These are phyloP conservation scores for Datura wrightii DNA, from an alignment of 257 asterid species.

Conservation along the genomic window DNA sequence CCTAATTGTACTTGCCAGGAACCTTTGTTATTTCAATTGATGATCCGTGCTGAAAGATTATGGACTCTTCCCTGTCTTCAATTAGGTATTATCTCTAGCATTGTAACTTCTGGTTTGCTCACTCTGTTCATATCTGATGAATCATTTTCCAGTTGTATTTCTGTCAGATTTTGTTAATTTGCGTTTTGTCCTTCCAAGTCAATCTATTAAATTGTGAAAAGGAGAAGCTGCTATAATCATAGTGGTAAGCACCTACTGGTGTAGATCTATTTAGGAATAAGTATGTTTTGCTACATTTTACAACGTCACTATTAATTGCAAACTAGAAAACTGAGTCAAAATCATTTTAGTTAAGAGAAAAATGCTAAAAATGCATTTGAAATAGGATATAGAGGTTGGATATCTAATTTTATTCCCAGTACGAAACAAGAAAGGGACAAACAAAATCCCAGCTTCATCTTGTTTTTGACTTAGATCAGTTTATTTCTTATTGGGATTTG, in stretches of 20 bases:
- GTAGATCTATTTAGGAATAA: not conserved
- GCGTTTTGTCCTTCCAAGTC: not conserved
- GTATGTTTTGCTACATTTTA: not conserved
- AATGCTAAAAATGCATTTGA: not conserved
- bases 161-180: slow-evolving; percentile 15
- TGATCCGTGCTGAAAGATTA: not conserved
- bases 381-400: not conserved
- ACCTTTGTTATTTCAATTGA: slow-evolving; percentile 15
- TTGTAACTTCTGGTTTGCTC: no score
- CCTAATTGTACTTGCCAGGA: not conserved
- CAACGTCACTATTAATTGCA: not conserved
- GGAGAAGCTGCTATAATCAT: not conserved
- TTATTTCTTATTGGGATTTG: not conserved
- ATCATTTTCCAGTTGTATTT: not conserved
- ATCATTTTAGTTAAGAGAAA: not conserved
- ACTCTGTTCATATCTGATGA: not conserved
- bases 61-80: no score
- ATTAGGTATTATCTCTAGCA: not conserved
- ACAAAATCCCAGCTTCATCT: not conserved
- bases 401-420: not conserved
- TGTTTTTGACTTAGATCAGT: not conserved
- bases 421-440: not conserved
- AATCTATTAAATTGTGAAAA: not conserved
- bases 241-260: not conserved
- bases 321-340: not conserved